These are phyloP conservation scores for Plasmodium fragile DNA, from an alignment of 169 alveolate species.

Conservation along the genomic window DNA sequence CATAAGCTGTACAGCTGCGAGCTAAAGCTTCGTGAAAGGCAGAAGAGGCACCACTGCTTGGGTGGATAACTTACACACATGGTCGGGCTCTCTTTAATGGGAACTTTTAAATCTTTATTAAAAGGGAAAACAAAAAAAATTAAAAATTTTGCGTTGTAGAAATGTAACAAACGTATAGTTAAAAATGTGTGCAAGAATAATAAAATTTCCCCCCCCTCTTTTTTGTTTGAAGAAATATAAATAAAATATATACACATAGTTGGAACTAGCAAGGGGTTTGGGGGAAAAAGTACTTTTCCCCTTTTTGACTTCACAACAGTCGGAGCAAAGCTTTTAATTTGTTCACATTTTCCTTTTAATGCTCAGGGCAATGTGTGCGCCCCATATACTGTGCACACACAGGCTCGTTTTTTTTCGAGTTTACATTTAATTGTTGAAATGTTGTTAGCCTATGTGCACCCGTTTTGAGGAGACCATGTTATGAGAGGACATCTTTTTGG, in stretches of 20 bases:
- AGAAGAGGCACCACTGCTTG: background rate
- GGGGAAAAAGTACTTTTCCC: background rate
- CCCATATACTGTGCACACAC: background rate
- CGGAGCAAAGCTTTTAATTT: background rate
- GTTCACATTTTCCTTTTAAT: background rate
- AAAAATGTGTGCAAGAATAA: background rate
- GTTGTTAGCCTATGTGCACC: background rate
- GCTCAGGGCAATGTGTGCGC: background rate
- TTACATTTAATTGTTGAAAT: no score
- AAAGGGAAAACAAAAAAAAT: background rate
- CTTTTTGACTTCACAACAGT: background rate
- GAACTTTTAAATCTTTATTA: no score
- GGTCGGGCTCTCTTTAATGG: background rate
- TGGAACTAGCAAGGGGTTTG: background rate
- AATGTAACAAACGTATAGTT: background rate
- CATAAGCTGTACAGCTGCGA: background rate
- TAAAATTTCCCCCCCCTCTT: background rate
- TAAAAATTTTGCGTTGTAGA: background rate
- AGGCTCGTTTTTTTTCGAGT: background rate
- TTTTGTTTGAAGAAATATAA: background rate
- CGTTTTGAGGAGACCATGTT: background rate
- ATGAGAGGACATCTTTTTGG: background rate
- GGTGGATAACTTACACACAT: background rate
- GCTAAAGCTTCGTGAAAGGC: background rate
- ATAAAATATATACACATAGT: background rate